Evolutionary conservation across 2,329 filamentous ascomycete species (phyloP).

Genomic region (Aspergillus sergii): DNA sequence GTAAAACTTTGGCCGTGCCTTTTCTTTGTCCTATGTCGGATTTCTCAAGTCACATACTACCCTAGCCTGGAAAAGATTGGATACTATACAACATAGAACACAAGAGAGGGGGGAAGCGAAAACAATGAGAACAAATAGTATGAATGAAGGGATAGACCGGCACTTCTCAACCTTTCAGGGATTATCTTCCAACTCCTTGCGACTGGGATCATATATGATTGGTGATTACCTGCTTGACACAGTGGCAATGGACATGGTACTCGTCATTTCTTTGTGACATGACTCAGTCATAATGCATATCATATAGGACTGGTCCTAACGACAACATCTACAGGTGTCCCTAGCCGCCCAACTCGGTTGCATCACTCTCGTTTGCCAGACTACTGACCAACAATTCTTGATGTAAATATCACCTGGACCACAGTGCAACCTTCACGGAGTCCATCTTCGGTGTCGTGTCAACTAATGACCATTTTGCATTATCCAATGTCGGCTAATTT

Average conservation of each 20-base stretch:
- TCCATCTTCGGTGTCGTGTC: neutral
- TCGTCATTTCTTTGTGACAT: neutral
- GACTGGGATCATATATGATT: neutral
- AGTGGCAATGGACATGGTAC: neutral
- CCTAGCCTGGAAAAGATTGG: neutral
- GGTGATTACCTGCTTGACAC: neutral
- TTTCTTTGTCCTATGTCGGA: neutral
- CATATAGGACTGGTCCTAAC: neutral
- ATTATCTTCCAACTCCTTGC: neutral
- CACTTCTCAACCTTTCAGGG: neutral
- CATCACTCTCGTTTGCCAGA: neutral
- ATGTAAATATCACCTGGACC: neutral
- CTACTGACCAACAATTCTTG: neutral
- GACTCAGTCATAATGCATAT: neutral
- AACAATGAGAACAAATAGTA: neutral
- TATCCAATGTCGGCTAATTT: slow-evolving; percentile 6
- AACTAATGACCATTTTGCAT: slow-evolving; percentile 23
- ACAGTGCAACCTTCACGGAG: neutral
- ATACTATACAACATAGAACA: neutral
- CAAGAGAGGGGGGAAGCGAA: neutral
- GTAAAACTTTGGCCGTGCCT: neutral
- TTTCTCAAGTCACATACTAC: neutral
- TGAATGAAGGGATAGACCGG: neutral
- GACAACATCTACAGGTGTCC: neutral
- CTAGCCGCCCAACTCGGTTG: neutral